phyloP scores from a whole-genome alignment of 1,139 yeast species.

The Candida sp. region DNA sequence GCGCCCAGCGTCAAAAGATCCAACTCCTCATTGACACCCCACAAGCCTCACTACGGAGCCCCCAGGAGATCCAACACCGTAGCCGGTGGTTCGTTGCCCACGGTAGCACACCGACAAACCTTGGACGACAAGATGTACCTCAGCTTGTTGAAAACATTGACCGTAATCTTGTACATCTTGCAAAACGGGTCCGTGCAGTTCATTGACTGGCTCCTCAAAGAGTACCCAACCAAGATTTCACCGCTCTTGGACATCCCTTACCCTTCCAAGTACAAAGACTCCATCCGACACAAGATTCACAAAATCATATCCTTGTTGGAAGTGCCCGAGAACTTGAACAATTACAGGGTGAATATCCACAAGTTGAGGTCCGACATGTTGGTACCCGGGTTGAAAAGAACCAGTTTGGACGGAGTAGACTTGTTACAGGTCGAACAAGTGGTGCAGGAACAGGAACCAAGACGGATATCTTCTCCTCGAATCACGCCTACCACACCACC shows the following conservation, averaged over 20 bases:
- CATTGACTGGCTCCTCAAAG: slow-evolving; percentile 30
- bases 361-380: slow-evolving; percentile 43
- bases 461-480: background rate
- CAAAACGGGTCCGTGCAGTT: slow-evolving; percentile 44
- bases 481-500: slow-evolving; percentile 1
- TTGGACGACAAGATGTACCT: slow-evolving; percentile 10
- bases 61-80: slow-evolving; percentile 11
- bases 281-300: slow-evolving; percentile 32
- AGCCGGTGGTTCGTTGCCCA: background rate
- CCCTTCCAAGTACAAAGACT: slow-evolving; percentile 18
- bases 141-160: slow-evolving; percentile 33
- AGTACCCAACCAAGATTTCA: slow-evolving; percentile 4
- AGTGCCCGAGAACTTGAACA: slow-evolving; percentile 26
- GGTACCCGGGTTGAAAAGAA: slow-evolving; percentile 35
- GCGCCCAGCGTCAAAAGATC: slow-evolving; percentile 6
- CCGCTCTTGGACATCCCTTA: slow-evolving; percentile 11
- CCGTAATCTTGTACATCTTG: slow-evolving; percentile 39
- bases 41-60: background rate
- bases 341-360: slow-evolving; percentile 41
- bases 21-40: background rate
- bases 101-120: background rate
- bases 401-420: slow-evolving; percentile 15
- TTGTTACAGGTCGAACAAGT: slow-evolving; percentile 12
- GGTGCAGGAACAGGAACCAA: slow-evolving; percentile 1
- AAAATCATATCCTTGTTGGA: slow-evolving; percentile 32